Evolutionary conservation across 345 rosid genomes (phyloP), one percentile per base, ranked within the genome.

Genomic region (Carallia pectinifolia): DNA sequence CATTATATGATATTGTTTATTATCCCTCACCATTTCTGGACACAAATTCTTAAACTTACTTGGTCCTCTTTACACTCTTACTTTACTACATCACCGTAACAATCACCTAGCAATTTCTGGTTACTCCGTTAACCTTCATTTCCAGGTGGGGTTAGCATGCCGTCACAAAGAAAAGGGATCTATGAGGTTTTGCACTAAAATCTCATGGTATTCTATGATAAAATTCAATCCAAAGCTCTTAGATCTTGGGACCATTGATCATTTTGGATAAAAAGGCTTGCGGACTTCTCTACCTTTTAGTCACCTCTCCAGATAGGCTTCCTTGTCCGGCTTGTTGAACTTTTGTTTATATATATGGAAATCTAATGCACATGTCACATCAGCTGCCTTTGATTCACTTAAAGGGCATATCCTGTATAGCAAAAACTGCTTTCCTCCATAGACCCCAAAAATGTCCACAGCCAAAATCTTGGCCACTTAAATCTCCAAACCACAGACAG

Each of bases 351-450:
- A 53, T 39, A 37, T 68, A 6, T 55, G 34, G 18, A 63, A 38
- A 7, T 50, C 69, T 69, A 33, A 39, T 54, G 60, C 19, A 34
- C 23, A 15, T 65, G 58, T 31, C 60, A 59, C 27, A 18, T 47
- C 48, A 36, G 23, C 23, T 23, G 23, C 66, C 56, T 48, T 74
- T 67, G 47, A 67, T 61, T 34, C 55, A 61, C 39, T 38, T 50
- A 38, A 6, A 66, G 16, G 5, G 31, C 37, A 19, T 53, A 30
- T 39, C 48, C 50, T 62, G 27, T 50, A 47, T 37, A 13, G 61
- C 7, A 58, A 56, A 64, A 56, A 50, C 47, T 33, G 19, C 8
- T 47, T 47, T 58, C 69, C 37, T 27, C 18, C 19, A 13, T 31
- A 59, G 34, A 58, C 17, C 12, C 36, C 47, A 58, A 54, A 62